Evolutionary conservation across 1,284 basidiomycete species (phyloP).

Genomic region (Sparassis latifolia): DNA sequence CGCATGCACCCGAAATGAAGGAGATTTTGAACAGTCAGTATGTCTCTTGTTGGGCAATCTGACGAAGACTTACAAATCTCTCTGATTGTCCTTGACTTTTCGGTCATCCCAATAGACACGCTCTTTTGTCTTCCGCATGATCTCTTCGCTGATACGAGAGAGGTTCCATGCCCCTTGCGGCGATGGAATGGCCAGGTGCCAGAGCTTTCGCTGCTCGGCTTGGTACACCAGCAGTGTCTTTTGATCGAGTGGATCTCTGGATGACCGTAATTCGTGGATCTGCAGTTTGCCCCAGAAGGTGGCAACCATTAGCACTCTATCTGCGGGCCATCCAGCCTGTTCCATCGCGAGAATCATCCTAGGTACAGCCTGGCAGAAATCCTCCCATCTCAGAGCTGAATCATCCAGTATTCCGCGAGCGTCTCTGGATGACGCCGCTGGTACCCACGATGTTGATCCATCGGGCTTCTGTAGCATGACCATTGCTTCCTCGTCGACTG

Average conservation of each 20-base stretch:
- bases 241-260: not conserved
- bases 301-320: not conserved
- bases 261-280: not conserved
- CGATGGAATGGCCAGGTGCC: not conserved
- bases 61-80: not conserved
- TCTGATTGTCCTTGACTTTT: not conserved
- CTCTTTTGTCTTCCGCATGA: not conserved
- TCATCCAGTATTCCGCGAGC: not conserved
- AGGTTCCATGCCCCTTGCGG: not conserved
- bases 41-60: not conserved
- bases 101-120: not conserved
- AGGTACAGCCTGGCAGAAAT: not conserved
- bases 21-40: not conserved
- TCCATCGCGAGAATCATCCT: not conserved
- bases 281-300: conserved; percentile 5
- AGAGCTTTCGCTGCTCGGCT: not conserved
- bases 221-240: not conserved
- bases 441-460: not conserved
- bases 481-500: not conserved
- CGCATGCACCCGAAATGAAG: not conserved
- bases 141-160: not conserved
- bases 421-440: not conserved
- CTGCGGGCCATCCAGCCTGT: not conserved
- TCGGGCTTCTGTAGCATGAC: not conserved
- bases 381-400: conserved; percentile 1